Base-by-base conservation (phyloP, 1,284 basidiomycete species). In the Tilletiaria anomala region DNA sequence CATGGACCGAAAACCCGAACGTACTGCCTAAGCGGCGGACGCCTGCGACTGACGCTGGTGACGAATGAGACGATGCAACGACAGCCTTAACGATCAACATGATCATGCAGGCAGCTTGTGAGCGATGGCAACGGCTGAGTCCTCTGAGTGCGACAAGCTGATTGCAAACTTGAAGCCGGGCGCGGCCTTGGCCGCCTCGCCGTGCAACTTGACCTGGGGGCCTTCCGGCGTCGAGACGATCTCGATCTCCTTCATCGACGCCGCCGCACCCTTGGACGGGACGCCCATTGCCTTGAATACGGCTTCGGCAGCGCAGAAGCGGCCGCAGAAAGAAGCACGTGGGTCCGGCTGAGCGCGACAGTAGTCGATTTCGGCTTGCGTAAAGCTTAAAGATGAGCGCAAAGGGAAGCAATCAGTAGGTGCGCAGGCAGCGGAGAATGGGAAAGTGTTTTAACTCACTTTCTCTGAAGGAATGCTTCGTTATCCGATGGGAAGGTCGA, bases 241-340 rank as follows among this genome's bases (percentile, higher is more conserved):
- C 70, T 96, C 93, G 54, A 97, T 94, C 51, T 96, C 89, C 70
- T 83, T 86, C 81, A 97, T 81, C 19, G 82, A 74, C 14, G 91
- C 87, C 12, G 78, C 84, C 5, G 88, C 86, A 32, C 93, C 93
- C 70, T 88, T 83, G 4, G 84, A 88, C 16, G 79, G 72, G 32
- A 89, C 81, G 23, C 84, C 83, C 12, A 97, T 76, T n/a, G 87
- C 83, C 73, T 97, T 97, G 79, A 97, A 94, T 40, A 89, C 83
- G 10, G 89, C 91, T 69, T 97, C 93, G 70, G 96, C 97, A 37
- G 87, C 89, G 36, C 79, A 84, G 88, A 93, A 97, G 51, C 89
- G 82, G 39, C 84, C 89, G 29, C 89, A 88, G 66, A 93, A 89
- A 6, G 89, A 94, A 3, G 91, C 82, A 1, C 76, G 70, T 15